These are phyloP conservation scores for Camillea tinctor DNA, from an alignment of 2,329 filamentous ascomycete species.

Conservation along the genomic window DNA sequence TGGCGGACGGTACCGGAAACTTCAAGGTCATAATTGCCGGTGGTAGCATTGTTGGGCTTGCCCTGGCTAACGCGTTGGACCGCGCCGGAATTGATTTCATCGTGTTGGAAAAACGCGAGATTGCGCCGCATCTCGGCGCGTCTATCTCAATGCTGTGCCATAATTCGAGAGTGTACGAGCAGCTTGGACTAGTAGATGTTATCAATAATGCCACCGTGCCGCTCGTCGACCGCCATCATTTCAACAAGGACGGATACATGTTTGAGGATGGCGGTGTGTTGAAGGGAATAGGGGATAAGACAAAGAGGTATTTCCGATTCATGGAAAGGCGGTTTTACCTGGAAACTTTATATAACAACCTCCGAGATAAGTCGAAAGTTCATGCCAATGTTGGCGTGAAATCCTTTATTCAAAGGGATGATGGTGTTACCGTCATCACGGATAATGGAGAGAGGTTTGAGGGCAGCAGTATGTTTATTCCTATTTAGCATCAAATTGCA, in stretches of 20 bases:
- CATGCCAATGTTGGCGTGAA: slow-evolving; percentile 4
- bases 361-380: slow-evolving; percentile 16
- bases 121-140: slow-evolving; percentile 15
- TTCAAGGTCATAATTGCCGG: slow-evolving; percentile 21
- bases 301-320: slow-evolving; percentile 6
- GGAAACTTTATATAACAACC: slow-evolving; percentile 8
- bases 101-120: slow-evolving; percentile 16
- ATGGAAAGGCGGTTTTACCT: slow-evolving; percentile 17
- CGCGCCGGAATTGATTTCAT: slow-evolving; percentile 17
- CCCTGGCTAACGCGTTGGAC: slow-evolving; percentile 14
- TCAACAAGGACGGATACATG: slow-evolving; percentile 6
- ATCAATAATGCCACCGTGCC: slow-evolving; percentile 10
- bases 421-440: slow-evolving; percentile 12
- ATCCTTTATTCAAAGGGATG: slow-evolving; percentile 10
- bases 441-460: slow-evolving; percentile 9
- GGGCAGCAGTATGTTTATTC: slow-evolving; percentile 9
- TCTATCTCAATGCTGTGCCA: slow-evolving; percentile 14
- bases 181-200: slow-evolving; percentile 12
- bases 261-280: slow-evolving; percentile 12
- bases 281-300: slow-evolving; percentile 5
- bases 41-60: slow-evolving; percentile 13
- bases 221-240: slow-evolving; percentile 9
- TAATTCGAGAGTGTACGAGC: slow-evolving; percentile 13
- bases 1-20: background rate
- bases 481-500: background rate